phyloP scores from a whole-genome alignment of 768 basidiomycete genomes.

The Astraeus odoratus region DNA sequence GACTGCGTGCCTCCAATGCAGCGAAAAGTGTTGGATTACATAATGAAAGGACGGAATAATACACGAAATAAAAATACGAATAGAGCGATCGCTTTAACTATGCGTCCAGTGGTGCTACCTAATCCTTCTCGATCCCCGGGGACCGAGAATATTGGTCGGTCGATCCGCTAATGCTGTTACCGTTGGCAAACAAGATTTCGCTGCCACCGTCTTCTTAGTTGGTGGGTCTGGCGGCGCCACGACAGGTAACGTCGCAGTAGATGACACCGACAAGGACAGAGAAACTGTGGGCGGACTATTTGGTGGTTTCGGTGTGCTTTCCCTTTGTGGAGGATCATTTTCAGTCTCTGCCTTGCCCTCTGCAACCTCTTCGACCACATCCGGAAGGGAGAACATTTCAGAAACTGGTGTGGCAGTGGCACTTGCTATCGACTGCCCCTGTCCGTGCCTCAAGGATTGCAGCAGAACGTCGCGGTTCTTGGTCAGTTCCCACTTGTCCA shows the following conservation, averaged over 20 bases:
- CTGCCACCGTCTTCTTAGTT: slow-evolving; percentile 17
- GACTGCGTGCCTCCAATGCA: slow-evolving; percentile 4
- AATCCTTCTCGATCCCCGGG: slow-evolving; percentile 25
- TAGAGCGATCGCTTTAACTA: slow-evolving; percentile 1
- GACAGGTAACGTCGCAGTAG: slow-evolving; percentile 25
- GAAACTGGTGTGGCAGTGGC: slow-evolving; percentile 33
- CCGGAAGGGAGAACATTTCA: slow-evolving; percentile 30
- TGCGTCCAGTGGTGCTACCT: slow-evolving; percentile 10
- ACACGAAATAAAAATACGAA: slow-evolving; percentile 6
- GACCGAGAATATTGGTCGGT: slow-evolving; percentile 28
- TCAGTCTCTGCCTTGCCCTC: slow-evolving; percentile 14
- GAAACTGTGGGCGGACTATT: slow-evolving; percentile 24
- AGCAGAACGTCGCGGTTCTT: slow-evolving; percentile 55
- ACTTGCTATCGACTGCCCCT: slow-evolving; percentile 20
- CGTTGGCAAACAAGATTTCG: slow-evolving; percentile 19
- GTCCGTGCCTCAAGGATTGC: slow-evolving; percentile 39
- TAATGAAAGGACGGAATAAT: neutral
- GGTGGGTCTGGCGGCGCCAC: slow-evolving; percentile 1
- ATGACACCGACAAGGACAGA: slow-evolving; percentile 33
- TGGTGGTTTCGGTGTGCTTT: slow-evolving; percentile 9
- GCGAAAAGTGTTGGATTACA: neutral
- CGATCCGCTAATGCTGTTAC: slow-evolving; percentile 26
- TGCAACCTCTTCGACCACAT: slow-evolving; percentile 14
- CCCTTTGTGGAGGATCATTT: slow-evolving; percentile 12
- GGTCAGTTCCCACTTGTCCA: slow-evolving; percentile 68